A percentile compares a stretch with the other conserved stretches of the same genome.
These are phyloP conservation scores for Daldinia bambusicola DNA, from an alignment of 495 filamentous ascomycete species.

Conservation along the genomic window DNA sequence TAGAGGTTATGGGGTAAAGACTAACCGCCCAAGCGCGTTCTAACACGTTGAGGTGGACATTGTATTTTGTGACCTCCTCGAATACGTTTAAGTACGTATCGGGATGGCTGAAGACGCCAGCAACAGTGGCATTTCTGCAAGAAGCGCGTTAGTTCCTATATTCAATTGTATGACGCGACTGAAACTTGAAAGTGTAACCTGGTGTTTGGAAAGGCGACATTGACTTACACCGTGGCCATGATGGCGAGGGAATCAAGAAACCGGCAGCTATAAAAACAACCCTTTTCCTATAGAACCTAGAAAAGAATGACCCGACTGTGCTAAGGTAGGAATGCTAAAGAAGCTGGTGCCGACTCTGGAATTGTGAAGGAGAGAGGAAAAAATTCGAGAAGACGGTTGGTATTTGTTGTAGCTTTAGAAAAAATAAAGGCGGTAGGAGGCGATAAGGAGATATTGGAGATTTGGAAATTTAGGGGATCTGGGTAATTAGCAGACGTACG, in stretches of 20 bases:
- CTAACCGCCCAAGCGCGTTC: conserved; percentile 91
- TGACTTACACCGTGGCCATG: conserved; percentile 57
- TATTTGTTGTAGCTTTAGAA: conserved; percentile 39
- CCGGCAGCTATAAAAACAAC: conserved; percentile 14
- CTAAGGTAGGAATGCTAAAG: conserved; percentile 22
- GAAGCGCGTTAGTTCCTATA: conserved; percentile 36
- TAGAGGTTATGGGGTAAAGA: conserved; percentile 16
- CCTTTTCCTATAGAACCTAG: conserved; percentile 6
- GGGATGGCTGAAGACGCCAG: conserved; percentile 59
- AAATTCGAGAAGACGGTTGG: conserved; percentile 21
- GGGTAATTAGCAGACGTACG: conserved; percentile 23
- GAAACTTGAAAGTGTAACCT: neutral
- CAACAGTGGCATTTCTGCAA: conserved; percentile 66
- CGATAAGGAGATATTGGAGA: conserved; percentile 46
- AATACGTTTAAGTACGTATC: conserved; percentile 82
- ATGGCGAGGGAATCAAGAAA: conserved; percentile 21
- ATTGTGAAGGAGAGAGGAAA: conserved; percentile 12
- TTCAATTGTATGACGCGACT: neutral
- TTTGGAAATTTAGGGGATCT: conserved; percentile 33
- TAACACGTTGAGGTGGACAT: conserved; percentile 83
- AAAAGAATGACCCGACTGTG: conserved; percentile 15
- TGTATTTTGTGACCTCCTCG: conserved; percentile 86
- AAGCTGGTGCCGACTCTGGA: conserved; percentile 24
- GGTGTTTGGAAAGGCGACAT: conserved; percentile 30
- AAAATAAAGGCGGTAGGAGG: conserved; percentile 36